Base-by-base conservation (phyloP, 148 eudicot species). In the Dysphania ambrosioides region DNA sequence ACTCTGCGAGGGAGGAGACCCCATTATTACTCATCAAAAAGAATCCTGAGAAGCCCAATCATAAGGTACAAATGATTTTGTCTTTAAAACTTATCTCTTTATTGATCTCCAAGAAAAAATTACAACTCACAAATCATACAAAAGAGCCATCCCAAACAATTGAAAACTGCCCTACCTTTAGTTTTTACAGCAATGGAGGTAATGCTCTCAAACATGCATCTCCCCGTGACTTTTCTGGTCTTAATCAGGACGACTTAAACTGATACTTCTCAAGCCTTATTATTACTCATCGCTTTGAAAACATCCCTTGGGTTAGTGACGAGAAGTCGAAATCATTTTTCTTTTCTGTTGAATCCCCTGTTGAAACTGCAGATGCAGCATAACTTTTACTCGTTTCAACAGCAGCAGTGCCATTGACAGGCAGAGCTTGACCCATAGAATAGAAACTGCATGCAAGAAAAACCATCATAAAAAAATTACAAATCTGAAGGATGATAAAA, bases 231-330 rank as follows among this genome's bases (percentile, higher is more conserved):
- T 40, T 67, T 40, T 67, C 10, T 42, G 71, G 67, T 71, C 75
- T 61, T 71, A 71, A 38, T 29, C 47, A 55, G 68, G 75, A 71
- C 68, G 31, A 56, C 51, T 3, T 51, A 18, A 66, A n/a, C 62
- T 31, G 67, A 72, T 19, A 55, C 31, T 51, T 55, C 66, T 36
- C 49, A 21, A 30, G 66, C 10, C 10, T 13, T 60, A 6, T 31
- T 85, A 11, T 13, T 60, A 6, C 36, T 85, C 85, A 90, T 26
- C 86, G 87, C 77, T 95, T 95, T 23, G 97, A 73, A 74, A 95
- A 90, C 68, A 92, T 65, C 42, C 89, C 98, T 84, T 92, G 96
- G 10, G 98, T 95, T 78, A 95, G 76, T 58, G 98, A 90, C n/a
- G 98, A 95, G 75, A 95, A 95, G 76, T 95, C 97, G 15, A 79